Conservation (phyloP, 352 stramenopile species). For the Pythium oligandrum region DNA sequence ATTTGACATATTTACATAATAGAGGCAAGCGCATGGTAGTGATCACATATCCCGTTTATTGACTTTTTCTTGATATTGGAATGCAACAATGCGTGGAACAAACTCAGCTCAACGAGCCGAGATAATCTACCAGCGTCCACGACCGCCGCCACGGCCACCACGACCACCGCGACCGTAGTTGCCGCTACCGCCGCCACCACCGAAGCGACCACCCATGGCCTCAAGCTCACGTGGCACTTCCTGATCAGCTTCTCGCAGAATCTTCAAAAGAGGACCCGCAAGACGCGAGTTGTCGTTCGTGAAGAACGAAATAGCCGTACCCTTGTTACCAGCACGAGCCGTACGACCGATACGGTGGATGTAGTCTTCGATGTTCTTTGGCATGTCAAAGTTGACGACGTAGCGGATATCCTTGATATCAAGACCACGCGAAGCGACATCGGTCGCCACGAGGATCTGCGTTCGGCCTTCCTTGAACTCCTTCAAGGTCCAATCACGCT, state of each 20-base stretch:
- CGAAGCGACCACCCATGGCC: slow-evolving; percentile 52
- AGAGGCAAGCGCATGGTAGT: too few species aligned
- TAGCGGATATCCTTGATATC: slow-evolving; percentile 99
- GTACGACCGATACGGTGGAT: slow-evolving; percentile 98
- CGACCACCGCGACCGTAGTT: slow-evolving; percentile 55
- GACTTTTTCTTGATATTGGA: too few species aligned
- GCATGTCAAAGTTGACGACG: slow-evolving; percentile 99
- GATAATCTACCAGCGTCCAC: slow-evolving; percentile 42
- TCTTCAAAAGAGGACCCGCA: slow-evolving; percentile 82
- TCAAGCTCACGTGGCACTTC: slow-evolving; percentile 84
- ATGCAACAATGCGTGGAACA: neutral
- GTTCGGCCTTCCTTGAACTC: slow-evolving; percentile 96
- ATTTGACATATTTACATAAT: too few species aligned
- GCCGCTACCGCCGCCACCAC: slow-evolving; percentile 51
- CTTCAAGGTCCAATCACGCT: slow-evolving; percentile 96
- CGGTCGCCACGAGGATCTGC: slow-evolving; percentile 96
- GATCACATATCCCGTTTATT: too few species aligned
- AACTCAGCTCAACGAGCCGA: neutral
- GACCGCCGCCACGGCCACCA: slow-evolving; percentile 29
- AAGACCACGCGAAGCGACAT: slow-evolving; percentile 98
- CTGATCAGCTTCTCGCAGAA: slow-evolving; percentile 87
- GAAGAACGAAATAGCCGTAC: slow-evolving; percentile 93
- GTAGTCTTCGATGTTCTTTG: slow-evolving; percentile 98
- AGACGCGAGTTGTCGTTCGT: slow-evolving; percentile 86
- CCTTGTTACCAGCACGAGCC: slow-evolving; percentile 95